Base-by-base conservation (phyloP, 140 eudicot genomes). In the Bidens hawaiensis region DNA sequence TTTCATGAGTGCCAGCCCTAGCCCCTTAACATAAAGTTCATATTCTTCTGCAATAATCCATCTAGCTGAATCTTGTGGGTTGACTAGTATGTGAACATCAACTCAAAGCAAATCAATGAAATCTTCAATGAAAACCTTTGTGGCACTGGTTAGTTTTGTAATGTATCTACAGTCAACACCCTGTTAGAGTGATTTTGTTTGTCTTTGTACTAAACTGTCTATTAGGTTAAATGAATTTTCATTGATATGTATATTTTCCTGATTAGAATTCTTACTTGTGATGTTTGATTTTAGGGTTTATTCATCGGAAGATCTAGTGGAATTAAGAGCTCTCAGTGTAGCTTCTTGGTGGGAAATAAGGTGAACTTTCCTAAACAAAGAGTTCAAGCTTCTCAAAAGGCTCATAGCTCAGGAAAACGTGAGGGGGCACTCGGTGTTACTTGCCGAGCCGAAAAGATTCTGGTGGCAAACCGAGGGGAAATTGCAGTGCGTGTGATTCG, bases 401-500 rank as follows among this genome's bases (percentile, higher is more conserved):
- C 73, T 62, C 52, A 51, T 26, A 83, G 72, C 67, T 71, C 85
- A 34, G 76, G 23, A 30, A 88, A 82, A 65, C 78, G 56, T 13
- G 87, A 82, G 34, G 91, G 93, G 59, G 93, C 89, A 52, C 89
- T 91, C 46, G 65, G 70, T 75, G 89, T 68, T 34, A 76, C 83
- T 11, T 85, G 93, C 62, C 79, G 48, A 2, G 79, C 62, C 38
- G 96, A 91, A 21, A 91, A 91, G 52, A 91, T 91, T 74, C 79
- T 91, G 79, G 83, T 91, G 60, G 99, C 99, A 72, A 91, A 91
- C 74, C 85, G 99, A 85, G 99, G 99, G 57, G 99, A 91, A 56
- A 91, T 91, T 50, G 99, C 96, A 34, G 99, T 91, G 65, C 89
- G 99, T 50, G 99, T 91, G 69, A 88, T 91, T 57, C 80, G 99